A percentile compares a stretch with the other conserved stretches of the same genome.
Conservation (phyloP, 2,329 filamentous ascomycete species). For the Epicoccum sorghinum region DNA sequence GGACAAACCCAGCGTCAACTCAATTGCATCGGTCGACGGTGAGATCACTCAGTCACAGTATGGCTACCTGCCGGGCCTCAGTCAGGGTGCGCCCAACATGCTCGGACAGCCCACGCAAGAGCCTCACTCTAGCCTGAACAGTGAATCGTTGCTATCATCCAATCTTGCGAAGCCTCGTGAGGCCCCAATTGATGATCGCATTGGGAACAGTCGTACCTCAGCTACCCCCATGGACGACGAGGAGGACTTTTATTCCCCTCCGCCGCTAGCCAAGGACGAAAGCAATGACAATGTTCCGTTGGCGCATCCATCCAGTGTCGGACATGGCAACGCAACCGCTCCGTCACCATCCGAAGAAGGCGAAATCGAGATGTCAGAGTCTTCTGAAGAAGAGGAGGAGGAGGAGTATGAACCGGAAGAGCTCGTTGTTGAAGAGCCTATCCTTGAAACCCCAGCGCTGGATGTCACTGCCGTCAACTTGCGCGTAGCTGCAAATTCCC, state of each 20-base stretch:
- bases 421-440: neutral
- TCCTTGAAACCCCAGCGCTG: neutral
- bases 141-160: neutral
- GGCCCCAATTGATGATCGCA: neutral
- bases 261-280: slow-evolving; percentile 19
- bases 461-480: neutral
- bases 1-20: neutral
- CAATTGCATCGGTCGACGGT: neutral
- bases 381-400: slow-evolving; percentile 33
- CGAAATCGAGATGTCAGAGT: slow-evolving; percentile 45
- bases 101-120: neutral
- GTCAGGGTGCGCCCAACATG: neutral
- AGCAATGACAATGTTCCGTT: neutral
- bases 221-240: slow-evolving; percentile 37
- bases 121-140: neutral
- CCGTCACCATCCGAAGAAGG: slow-evolving; percentile 39
- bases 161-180: neutral
- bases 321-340: neutral
- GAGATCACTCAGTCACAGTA: slow-evolving; percentile 3
- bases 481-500: neutral
- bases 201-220: slow-evolving; percentile 12
- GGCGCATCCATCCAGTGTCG: slow-evolving; percentile 4
- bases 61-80: slow-evolving; percentile 24
- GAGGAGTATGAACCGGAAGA: slow-evolving; percentile 45
- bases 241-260: slow-evolving; percentile 46